A percentile compares a stretch with the other conserved stretches of the same genome.
phyloP scores from a whole-genome alignment of 2,329 filamentous ascomycete species.

The Lasiodiplodia gonubiensis region DNA sequence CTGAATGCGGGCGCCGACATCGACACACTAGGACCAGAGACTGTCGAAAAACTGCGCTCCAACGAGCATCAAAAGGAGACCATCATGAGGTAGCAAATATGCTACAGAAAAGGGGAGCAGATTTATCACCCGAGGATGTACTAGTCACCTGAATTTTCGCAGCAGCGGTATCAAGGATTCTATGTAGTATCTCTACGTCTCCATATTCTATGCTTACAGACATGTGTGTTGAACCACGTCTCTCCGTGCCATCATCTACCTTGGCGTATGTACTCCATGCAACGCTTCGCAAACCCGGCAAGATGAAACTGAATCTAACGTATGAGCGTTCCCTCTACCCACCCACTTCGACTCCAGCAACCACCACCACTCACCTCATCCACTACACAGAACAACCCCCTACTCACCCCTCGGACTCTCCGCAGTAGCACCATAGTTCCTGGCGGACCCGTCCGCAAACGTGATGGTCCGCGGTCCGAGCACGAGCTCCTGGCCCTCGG shows the following conservation, averaged over 20 bases:
- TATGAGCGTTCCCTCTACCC: too few relatives aligned
- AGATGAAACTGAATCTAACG: background rate
- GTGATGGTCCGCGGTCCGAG: constrained; percentile 11
- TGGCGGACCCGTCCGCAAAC: constrained; percentile 14
- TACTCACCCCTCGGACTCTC: background rate
- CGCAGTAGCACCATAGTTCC: background rate
- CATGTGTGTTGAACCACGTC: constrained; percentile 7
- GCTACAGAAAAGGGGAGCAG: too few relatives aligned
- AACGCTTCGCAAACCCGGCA: background rate
- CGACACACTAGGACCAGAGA: too few relatives aligned
- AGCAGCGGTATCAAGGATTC: background rate
- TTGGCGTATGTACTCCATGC: background rate
- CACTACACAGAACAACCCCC: background rate
- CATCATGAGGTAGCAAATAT: too few relatives aligned
- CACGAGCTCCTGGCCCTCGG: background rate
- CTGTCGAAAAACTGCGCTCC: too few relatives aligned
- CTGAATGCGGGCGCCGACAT: too few relatives aligned
- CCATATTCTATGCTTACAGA: background rate
- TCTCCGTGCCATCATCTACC: background rate
- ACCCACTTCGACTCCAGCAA: too few relatives aligned
- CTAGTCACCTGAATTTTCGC: too few relatives aligned
- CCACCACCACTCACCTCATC: background rate
- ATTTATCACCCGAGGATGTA: too few relatives aligned
- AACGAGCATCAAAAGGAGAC: too few relatives aligned
- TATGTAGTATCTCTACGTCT: background rate